Evolutionary conservation across 2,329 filamentous ascomycete genomes (phyloP).

Genomic region (Neonectria punicea): DNA sequence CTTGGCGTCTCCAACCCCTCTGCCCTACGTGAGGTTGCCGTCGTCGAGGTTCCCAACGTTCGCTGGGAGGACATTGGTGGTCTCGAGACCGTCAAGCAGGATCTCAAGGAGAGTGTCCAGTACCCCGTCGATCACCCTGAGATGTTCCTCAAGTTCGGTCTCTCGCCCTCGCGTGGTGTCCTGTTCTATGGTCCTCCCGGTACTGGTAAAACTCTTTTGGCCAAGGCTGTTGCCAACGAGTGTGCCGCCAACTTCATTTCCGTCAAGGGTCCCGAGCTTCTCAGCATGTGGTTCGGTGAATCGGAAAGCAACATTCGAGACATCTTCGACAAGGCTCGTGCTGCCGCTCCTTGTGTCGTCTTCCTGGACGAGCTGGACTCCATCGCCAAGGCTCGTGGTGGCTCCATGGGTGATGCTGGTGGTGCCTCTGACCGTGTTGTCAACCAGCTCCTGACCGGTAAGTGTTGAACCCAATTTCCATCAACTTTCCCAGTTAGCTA

Average conservation of each 20-base stretch:
- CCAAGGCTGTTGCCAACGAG: conserved; percentile 99
- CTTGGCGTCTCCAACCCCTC: conserved; percentile 98
- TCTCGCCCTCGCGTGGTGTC: conserved; percentile 97
- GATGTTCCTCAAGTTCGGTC: conserved; percentile 99
- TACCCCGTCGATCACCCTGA: conserved; percentile 99
- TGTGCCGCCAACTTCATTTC: conserved; percentile 99
- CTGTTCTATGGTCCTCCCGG: conserved; percentile 98
- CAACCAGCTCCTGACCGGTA: conserved; percentile 97
- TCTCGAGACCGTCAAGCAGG: conserved; percentile 97
- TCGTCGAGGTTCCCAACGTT: conserved; percentile 98
- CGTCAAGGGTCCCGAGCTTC: conserved; percentile 96
- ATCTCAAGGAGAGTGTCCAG: conserved; percentile 98
- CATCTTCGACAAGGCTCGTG: conserved; percentile 99
- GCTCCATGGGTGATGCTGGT: conserved; percentile 93
- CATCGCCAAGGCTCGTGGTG: conserved; percentile 99
- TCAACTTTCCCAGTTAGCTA: conserved; percentile 47
- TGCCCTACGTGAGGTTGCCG: conserved; percentile 96
- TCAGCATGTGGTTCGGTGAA: conserved; percentile 99
- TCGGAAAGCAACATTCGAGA: conserved; percentile 99
- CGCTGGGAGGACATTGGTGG: conserved; percentile 99
- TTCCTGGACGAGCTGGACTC: conserved; percentile 99
- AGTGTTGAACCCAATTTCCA: conserved; percentile 49
- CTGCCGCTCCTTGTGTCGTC: conserved; percentile 96
- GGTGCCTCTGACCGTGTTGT: conserved; percentile 99
- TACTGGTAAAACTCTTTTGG: conserved; percentile 99